These are phyloP conservation scores for Corymbia maculata DNA, from an alignment of 345 rosid species.

Conservation along the genomic window DNA sequence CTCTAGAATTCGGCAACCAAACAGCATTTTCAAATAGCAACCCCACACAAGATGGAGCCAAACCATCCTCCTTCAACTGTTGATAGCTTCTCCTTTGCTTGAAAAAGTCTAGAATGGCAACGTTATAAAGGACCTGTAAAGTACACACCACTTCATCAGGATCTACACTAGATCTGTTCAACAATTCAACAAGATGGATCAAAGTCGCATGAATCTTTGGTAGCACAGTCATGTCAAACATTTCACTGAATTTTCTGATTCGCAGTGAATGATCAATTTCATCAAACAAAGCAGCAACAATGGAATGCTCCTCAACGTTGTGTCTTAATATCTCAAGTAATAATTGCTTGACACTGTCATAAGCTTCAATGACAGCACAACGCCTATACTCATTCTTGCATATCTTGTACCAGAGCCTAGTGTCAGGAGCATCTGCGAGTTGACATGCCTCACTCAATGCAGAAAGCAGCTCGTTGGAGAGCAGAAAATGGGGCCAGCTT, in stretches of 20 bases:
- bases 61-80: constrained; percentile 42
- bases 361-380: constrained; percentile 82
- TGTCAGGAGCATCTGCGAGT: constrained; percentile 78
- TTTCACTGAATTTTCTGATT: constrained; percentile 57
- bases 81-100: constrained; percentile 46
- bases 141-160: constrained; percentile 51
- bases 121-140: constrained; percentile 76
- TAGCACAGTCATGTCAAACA: constrained; percentile 57
- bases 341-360: constrained; percentile 66
- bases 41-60: constrained; percentile 41
- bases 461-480: constrained; percentile 77
- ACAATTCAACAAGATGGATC: constrained; percentile 49
- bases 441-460: constrained; percentile 75
- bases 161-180: constrained; percentile 43
- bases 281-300: constrained; percentile 47
- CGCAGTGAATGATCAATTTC: constrained; percentile 55
- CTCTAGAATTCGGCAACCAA: constrained; percentile 50
- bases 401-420: constrained; percentile 84
- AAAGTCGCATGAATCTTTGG: constrained; percentile 55
- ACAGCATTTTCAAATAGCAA: constrained; percentile 58
- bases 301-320: constrained; percentile 71
- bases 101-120: constrained; percentile 63
- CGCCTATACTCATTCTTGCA: constrained; percentile 88
- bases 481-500: constrained; percentile 88
- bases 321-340: constrained; percentile 46